Percentiles rank a stretch among this genome's conserved stretches.
phyloP scores from a whole-genome alignment of 352 stramenopile species.

The Phytophthora pinifolia region DNA sequence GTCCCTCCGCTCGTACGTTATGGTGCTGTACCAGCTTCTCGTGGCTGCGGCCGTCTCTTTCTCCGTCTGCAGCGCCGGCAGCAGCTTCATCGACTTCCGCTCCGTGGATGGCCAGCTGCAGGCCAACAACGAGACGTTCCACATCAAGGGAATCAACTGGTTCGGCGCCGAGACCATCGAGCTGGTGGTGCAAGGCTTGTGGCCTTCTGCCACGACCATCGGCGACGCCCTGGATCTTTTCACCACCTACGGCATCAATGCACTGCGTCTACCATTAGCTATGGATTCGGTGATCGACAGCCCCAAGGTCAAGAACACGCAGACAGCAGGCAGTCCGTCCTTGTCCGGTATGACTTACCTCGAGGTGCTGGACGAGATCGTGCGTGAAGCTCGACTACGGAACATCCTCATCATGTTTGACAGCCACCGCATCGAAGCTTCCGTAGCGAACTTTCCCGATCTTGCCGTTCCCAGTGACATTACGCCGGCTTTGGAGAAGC shows the following conservation, averaged over 20 bases:
- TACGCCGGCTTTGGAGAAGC: constrained; percentile 48
- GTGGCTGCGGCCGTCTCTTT: constrained; percentile 1
- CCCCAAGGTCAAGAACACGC: constrained; percentile 40
- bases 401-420: constrained; percentile 77
- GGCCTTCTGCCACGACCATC: constrained; percentile 64
- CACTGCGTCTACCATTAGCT: constrained; percentile 61
- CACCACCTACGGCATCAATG: constrained; percentile 51
- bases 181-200: constrained; percentile 58
- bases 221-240: constrained; percentile 52
- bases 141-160: constrained; percentile 77
- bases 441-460: constrained; percentile 60
- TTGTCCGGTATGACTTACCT: constrained; percentile 60
- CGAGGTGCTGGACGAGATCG: constrained; percentile 57
- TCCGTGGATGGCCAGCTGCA: constrained; percentile 57
- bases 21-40: constrained; percentile 1
- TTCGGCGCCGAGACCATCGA: constrained; percentile 69
- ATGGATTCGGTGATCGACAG: constrained; percentile 63
- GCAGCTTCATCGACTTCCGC: constrained; percentile 63
- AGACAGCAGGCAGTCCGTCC: constrained; percentile 41
- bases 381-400: constrained; percentile 51
- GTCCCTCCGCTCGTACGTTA: not conserved
- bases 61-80: constrained; percentile 11
- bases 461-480: constrained; percentile 55
- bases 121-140: constrained; percentile 53
- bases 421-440: constrained; percentile 60